Percentiles rank a stretch among this genome's conserved stretches.
Conservation (phyloP, 2,329 filamentous ascomycete genomes). For the Colletotrichum sp. region DNA sequence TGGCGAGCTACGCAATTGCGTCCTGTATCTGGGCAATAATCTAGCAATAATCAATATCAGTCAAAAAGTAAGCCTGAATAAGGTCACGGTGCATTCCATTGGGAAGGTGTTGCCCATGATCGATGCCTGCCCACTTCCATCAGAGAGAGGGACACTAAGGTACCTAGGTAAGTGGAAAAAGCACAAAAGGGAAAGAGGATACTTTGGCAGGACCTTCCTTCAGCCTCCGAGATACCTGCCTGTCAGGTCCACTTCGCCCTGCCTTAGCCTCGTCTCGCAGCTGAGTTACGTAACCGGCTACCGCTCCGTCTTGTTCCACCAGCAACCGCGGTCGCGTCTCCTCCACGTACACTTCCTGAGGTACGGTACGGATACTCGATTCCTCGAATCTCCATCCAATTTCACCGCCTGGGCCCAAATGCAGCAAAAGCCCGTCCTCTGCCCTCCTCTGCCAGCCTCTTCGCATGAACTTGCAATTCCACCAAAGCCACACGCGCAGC, state of each 20-base stretch:
- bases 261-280: background rate
- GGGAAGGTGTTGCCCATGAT: background rate
- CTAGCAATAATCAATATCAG: background rate
- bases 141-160: background rate
- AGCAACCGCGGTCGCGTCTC: background rate
- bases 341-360: background rate
- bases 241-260: background rate
- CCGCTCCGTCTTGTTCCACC: background rate
- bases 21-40: background rate
- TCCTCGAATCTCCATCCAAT: constrained; percentile 8
- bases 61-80: background rate
- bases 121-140: background rate
- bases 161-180: background rate
- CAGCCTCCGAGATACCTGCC: constrained; percentile 4
- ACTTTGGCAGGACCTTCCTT: background rate
- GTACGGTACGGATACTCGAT: too few species aligned
- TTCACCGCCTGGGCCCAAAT: background rate
- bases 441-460: background rate
- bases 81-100: background rate
- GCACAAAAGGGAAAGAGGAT: background rate
- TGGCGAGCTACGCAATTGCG: background rate
- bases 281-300: constrained; percentile 15
- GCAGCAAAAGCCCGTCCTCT: background rate
- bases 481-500: constrained; percentile 19
- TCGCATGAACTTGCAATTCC: constrained; percentile 21